Evolutionary conservation across 176 grass and related monocot genomes (phyloP).

Genomic region (Aegilops tauschii): DNA sequence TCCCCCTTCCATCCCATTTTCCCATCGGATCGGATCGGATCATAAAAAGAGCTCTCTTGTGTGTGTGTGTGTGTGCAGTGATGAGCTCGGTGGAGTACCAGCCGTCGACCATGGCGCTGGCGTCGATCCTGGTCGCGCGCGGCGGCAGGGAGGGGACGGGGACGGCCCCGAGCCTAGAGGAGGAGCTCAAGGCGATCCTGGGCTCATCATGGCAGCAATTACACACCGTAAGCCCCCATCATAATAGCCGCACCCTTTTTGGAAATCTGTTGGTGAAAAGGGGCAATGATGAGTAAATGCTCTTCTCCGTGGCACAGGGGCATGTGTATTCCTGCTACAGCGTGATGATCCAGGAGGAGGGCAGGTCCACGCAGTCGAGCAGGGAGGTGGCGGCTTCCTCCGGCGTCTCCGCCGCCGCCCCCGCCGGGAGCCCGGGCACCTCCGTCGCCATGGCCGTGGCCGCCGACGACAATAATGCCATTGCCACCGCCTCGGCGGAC

Average conservation of each 20-base stretch:
- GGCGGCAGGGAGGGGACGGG: constrained; percentile 11
- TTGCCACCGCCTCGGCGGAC: constrained; percentile 32
- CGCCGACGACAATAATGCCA: constrained; percentile 36
- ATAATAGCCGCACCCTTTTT: not conserved
- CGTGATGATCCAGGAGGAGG: constrained; percentile 63
- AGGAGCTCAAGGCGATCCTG: constrained; percentile 50
- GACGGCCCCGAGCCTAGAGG: constrained; percentile 39
- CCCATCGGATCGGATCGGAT: not conserved
- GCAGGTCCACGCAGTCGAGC: constrained; percentile 39
- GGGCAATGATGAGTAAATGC: constrained; percentile 56
- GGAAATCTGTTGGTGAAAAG: constrained; percentile 30
- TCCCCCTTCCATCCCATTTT: not conserved
- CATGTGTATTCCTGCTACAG: constrained; percentile 95
- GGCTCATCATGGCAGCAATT: constrained; percentile 50
- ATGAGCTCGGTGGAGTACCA: constrained; percentile 61
- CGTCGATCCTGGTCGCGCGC: constrained; percentile 57
- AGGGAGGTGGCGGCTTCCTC: constrained; percentile 47
- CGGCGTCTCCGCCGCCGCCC: constrained; percentile 31
- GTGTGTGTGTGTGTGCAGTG: constrained; percentile 27
- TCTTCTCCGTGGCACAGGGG: constrained; percentile 44
- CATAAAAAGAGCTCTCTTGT: not conserved
- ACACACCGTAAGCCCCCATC: constrained; percentile 54
- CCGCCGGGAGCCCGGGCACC: constrained; percentile 33
- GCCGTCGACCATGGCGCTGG: constrained; percentile 64
- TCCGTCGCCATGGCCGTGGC: constrained; percentile 26